Evolutionary conservation across 148 eudicot species (phyloP), one percentile per base, ranked within the genome.

Genomic region (Chenopodium berlandieri): DNA sequence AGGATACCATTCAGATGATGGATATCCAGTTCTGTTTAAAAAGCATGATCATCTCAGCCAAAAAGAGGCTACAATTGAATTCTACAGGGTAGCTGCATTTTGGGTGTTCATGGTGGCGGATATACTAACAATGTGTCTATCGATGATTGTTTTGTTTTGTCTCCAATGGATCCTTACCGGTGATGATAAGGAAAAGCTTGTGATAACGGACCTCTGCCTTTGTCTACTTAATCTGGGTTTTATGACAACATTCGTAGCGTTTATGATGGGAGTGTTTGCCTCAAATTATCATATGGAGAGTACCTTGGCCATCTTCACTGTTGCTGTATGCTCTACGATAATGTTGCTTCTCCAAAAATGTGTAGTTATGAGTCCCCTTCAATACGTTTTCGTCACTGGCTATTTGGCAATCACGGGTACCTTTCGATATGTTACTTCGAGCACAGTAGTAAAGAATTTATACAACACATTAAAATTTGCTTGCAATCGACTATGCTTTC

Each of bases 181-280:
- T 23, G 25, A 30, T 2, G 11, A 4, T 11, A 64, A 64, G 56
- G 71, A 67, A 4, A 78, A 46, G 60, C 23, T 78, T 58, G 72
- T 78, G 4, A 64, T 78, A 20, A 65, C 69, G 2, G 80, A 78
- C 23, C 25, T 78, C 14, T 22, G 27, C 4, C 25, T 78, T 0
- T 46, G 14, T 4, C 22, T 11, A 4, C 13, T 70, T 14, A 64
- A 14, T 78, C 0, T 40, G 34, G 23, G 6, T 78, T 78, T 27
- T 78, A n/a, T 17, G 1, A 78, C 80, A 17, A 27, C 30, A 23
- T 44, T 78, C 25, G 69, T 46, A 0, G 25, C 71, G 1, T 65
- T 77, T 16, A 77, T 77, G 80, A 77, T 77, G 80, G 80, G 80
- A n/a, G 80, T 77, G 64, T 78, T 78, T 23, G 79, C 72, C 0